Percentiles rank a stretch among this genome's conserved stretches.
These are phyloP conservation scores for Fraxinus latifolia DNA, from an alignment of 305 asterid species.

Conservation along the genomic window DNA sequence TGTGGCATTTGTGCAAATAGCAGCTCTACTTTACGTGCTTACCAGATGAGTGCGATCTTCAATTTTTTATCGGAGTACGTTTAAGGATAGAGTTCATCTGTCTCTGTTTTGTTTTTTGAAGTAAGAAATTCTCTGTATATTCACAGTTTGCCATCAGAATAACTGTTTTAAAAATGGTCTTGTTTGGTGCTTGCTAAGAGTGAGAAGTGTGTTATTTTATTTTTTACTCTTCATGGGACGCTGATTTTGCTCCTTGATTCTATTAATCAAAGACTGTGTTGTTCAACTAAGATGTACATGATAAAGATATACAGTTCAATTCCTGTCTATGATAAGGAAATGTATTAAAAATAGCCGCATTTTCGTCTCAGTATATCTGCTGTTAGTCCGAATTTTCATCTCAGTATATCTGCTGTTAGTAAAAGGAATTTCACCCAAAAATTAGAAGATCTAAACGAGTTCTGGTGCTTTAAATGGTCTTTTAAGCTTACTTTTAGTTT, in stretches of 20 bases:
- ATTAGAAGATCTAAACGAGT: neutral
- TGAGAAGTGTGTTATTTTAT: neutral
- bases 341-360: neutral
- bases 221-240: neutral
- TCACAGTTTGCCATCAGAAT: neutral
- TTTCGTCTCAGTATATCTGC: neutral
- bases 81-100: neutral
- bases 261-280: neutral
- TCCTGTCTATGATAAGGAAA: neutral
- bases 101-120: neutral
- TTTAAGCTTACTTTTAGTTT: neutral
- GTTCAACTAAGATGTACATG: neutral
- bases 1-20: neutral
- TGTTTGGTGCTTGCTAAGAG: neutral
- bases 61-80: neutral
- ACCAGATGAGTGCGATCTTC: neutral
- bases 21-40: neutral
- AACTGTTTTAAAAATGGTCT: neutral
- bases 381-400: neutral
- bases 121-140: neutral
- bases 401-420: neutral
- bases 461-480: slow-evolving; percentile 1
- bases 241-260: neutral
- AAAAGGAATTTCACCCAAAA: neutral
- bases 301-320: neutral